These are phyloP conservation scores for Heliocybe sulcata DNA, from an alignment of 1,284 basidiomycete species.

Conservation along the genomic window DNA sequence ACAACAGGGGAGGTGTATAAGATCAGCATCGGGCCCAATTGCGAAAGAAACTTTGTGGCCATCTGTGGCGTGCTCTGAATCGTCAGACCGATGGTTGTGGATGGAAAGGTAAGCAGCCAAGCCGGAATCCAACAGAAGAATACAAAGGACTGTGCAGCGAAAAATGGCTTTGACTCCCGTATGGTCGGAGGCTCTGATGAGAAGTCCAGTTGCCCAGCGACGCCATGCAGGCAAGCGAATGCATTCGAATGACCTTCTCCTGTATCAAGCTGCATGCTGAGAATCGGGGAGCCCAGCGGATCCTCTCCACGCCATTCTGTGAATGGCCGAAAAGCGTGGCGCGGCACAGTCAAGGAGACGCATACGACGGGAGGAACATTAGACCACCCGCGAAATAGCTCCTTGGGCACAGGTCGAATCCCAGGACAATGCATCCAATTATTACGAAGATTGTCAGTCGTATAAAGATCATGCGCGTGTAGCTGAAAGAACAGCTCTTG, in stretches of 20 bases:
- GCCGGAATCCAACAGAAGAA: neutral
- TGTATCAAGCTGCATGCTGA: neutral
- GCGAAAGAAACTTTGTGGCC: neutral
- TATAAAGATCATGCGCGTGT: neutral
- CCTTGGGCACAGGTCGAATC: neutral
- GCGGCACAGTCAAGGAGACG: neutral
- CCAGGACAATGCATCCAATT: neutral
- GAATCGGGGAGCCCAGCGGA: neutral
- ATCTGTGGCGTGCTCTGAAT: neutral
- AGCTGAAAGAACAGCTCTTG: conserved; percentile 1
- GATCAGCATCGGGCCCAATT: neutral
- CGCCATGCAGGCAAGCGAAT: neutral
- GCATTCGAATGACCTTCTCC: neutral
- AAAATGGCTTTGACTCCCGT: neutral
- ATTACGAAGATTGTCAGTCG: neutral
- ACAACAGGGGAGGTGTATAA: neutral
- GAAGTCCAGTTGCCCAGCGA: neutral
- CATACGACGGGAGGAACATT: neutral
- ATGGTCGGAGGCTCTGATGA: neutral
- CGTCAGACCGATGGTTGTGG: neutral
- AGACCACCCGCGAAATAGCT: neutral
- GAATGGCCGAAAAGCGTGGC: neutral
- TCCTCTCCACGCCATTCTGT: neutral
- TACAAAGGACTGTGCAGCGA: neutral
- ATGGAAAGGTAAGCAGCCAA: neutral